Percentiles rank a stretch among this genome's conserved stretches.
Conservation (phyloP, 441 rosid genomes). For the Sinapis alba region DNA sequence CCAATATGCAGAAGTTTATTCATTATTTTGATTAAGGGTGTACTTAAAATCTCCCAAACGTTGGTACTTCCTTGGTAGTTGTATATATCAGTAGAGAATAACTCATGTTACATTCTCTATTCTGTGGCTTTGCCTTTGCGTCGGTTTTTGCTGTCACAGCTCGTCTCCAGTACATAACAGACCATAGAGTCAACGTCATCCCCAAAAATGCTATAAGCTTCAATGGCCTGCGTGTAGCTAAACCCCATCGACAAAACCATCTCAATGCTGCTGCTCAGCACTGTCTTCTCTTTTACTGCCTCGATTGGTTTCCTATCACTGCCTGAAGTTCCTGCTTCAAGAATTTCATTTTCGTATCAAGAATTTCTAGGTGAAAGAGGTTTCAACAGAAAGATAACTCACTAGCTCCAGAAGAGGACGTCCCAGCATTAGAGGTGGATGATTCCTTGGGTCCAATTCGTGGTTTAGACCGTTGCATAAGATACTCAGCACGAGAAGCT, state of each 20-base stretch:
- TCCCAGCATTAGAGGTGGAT: slow-evolving; percentile 85
- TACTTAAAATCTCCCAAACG: slow-evolving; percentile 15
- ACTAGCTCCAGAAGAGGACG: slow-evolving; percentile 96
- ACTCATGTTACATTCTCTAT: slow-evolving; percentile 40
- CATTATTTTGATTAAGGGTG: slow-evolving; percentile 19
- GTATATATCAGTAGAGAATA: slow-evolving; percentile 16
- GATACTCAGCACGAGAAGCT: slow-evolving; percentile 96
- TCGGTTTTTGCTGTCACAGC: slow-evolving; percentile 50
- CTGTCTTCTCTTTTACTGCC: slow-evolving; percentile 40
- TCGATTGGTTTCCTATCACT: slow-evolving; percentile 54
- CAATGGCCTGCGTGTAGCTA: slow-evolving; percentile 79
- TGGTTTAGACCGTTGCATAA: slow-evolving; percentile 63
- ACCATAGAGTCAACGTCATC: slow-evolving; percentile 96
- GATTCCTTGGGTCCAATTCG: slow-evolving; percentile 67
- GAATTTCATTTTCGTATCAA: neutral
- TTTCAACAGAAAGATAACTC: slow-evolving; percentile 38
- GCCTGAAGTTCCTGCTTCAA: slow-evolving; percentile 63
- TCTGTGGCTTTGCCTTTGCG: slow-evolving; percentile 96
- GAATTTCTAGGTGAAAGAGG: neutral
- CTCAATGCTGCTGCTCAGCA: slow-evolving; percentile 74
- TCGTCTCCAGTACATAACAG: slow-evolving; percentile 84
- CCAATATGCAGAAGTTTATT: slow-evolving; percentile 32
- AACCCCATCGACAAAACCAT: slow-evolving; percentile 94
- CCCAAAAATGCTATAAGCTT: slow-evolving; percentile 94
- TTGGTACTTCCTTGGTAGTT: neutral